A percentile compares a stretch with the other conserved stretches of the same genome.
These are phyloP conservation scores for Pleurotus platypus DNA, from an alignment of 768 basidiomycete genomes.

Conservation along the genomic window DNA sequence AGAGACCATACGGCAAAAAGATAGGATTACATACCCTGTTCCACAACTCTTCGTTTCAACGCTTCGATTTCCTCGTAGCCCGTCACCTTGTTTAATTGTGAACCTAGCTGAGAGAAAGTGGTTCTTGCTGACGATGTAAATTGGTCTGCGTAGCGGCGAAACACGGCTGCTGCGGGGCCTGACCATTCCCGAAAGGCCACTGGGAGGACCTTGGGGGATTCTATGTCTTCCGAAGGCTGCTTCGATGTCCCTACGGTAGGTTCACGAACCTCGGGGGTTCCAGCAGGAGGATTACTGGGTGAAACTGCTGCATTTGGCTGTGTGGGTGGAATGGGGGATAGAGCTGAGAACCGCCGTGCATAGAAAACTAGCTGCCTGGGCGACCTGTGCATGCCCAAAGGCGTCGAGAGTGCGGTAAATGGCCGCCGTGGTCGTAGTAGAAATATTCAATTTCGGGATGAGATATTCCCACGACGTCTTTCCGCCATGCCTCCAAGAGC, in stretches of 20 bases:
- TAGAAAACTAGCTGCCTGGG: not conserved
- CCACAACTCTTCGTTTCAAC: constrained; percentile 71
- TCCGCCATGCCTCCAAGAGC: constrained; percentile 19
- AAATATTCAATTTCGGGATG: not conserved
- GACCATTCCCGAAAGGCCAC: constrained; percentile 40
- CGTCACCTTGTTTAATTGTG: constrained; percentile 79
- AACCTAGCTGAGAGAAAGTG: constrained; percentile 71
- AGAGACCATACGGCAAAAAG: not conserved
- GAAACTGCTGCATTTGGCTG: constrained; percentile 14
- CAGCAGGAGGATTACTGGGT: constrained; percentile 28
- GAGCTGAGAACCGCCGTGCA: not conserved
- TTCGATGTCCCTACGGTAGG: not conserved
- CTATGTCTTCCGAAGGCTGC: not conserved
- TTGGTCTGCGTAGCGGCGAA: constrained; percentile 54
- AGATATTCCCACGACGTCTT: constrained; percentile 6
- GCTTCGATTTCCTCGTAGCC: constrained; percentile 91
- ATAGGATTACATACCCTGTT: constrained; percentile 60
- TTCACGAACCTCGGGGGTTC: not conserved
- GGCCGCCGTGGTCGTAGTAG: not conserved
- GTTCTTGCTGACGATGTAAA: constrained; percentile 54
- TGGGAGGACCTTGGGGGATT: not conserved
- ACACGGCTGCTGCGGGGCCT: constrained; percentile 34
- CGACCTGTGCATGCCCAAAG: constrained; percentile 4
- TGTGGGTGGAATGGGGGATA: not conserved
- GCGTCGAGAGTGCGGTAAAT: not conserved